A percentile compares a stretch with the other conserved stretches of the same genome.
These are phyloP conservation scores for Acanthamoeba triangularis DNA, from an alignment of 208 protist species.

Conservation along the genomic window DNA sequence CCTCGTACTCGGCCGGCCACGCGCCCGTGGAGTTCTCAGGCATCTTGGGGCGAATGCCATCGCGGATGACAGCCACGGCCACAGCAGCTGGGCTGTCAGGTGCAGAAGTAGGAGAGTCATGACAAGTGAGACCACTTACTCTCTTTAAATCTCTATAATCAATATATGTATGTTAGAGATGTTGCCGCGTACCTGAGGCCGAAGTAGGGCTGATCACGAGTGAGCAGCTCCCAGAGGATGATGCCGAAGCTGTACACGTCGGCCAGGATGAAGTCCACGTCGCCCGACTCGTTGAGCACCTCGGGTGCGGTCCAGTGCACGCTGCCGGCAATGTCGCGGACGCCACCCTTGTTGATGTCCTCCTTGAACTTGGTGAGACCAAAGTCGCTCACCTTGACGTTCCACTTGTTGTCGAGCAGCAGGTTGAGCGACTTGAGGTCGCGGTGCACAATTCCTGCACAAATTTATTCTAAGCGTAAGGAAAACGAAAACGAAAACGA, in stretches of 20 bases:
- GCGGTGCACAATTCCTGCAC: background rate
- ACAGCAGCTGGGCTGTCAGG: conserved; percentile 63
- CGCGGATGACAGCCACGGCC: conserved; percentile 31
- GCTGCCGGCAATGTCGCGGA: conserved; percentile 15
- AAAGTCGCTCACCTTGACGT: conserved; percentile 88
- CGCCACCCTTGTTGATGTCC: conserved; percentile 8
- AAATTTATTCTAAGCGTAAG: too few relatives aligned
- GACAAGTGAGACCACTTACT: too few relatives aligned
- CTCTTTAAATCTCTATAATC: too few relatives aligned
- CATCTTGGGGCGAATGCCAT: conserved; percentile 18
- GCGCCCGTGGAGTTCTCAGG: background rate
- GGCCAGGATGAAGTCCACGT: conserved; percentile 37
- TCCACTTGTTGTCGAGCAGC: conserved; percentile 64
- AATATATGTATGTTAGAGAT: too few relatives aligned
- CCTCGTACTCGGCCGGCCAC: conserved; percentile 21
- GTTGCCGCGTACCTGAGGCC: background rate
- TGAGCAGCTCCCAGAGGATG: conserved; percentile 37
- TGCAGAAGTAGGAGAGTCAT: too few relatives aligned
- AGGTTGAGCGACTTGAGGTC: conserved; percentile 58
- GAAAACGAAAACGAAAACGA: too few relatives aligned
- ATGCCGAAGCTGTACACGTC: conserved; percentile 68
- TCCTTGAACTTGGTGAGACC: conserved; percentile 79
- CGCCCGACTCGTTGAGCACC: conserved; percentile 50
- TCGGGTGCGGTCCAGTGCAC: conserved; percentile 63
- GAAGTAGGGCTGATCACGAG: conserved; percentile 18